Evolutionary conservation across 495 filamentous ascomycete species (phyloP).

Genomic region (Penicillium macrosclerotiorum): DNA sequence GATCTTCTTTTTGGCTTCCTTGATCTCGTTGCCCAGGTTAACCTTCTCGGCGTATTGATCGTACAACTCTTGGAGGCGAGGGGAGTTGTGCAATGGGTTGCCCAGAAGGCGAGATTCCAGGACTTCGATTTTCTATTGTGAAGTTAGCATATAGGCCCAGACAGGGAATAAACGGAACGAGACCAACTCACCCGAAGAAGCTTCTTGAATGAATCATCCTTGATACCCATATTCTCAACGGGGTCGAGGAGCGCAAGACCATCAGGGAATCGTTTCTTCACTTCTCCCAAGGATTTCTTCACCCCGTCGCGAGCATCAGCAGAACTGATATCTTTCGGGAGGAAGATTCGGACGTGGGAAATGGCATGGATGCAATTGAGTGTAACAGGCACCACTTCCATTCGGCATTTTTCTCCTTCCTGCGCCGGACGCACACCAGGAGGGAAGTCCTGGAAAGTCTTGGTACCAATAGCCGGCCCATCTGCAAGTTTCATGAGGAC

Average conservation of each 20-base stretch:
- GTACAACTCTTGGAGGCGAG: constrained; percentile 76
- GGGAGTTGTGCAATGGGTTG: constrained; percentile 88
- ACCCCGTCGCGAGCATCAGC: constrained; percentile 60
- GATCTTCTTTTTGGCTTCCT: constrained; percentile 82
- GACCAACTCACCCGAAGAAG: constrained; percentile 64
- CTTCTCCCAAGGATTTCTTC: constrained; percentile 68
- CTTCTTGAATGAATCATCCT: constrained; percentile 88
- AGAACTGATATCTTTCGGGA: constrained; percentile 69
- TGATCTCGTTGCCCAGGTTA: constrained; percentile 72
- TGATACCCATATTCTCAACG: constrained; percentile 91
- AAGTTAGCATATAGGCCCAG: constrained; percentile 1
- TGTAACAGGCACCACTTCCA: constrained; percentile 83
- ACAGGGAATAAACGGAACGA: not conserved
- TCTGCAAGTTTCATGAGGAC: constrained; percentile 72
- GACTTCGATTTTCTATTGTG: constrained; percentile 81
- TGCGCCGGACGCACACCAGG: constrained; percentile 59
- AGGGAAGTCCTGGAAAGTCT: constrained; percentile 60
- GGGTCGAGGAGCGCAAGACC: constrained; percentile 86
- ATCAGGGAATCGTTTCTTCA: constrained; percentile 85
- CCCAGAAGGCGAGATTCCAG: constrained; percentile 86
- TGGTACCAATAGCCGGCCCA: constrained; percentile 54
- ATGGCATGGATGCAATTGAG: constrained; percentile 80
- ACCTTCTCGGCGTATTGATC: constrained; percentile 81
- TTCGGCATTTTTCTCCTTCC: constrained; percentile 64
- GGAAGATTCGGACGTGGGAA: constrained; percentile 71